Conservation (phyloP, 345 rosid species). For the Populus nigra region DNA sequence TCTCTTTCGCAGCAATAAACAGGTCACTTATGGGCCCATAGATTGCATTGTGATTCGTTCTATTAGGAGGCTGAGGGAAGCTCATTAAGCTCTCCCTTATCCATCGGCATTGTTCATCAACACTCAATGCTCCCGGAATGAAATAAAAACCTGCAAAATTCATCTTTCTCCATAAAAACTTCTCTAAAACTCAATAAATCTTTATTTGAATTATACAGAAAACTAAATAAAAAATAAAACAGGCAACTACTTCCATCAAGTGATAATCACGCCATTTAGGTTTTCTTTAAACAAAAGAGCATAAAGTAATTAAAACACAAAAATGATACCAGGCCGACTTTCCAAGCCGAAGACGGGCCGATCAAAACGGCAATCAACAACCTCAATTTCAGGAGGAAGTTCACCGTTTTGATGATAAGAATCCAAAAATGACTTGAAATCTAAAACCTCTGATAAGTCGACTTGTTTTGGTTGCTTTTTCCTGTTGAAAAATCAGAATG, state of each 20-base stretch:
- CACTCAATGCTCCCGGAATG: slow-evolving; percentile 62
- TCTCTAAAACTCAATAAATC: too few species aligned
- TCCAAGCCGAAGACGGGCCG: slow-evolving; percentile 58
- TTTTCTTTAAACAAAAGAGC: background rate
- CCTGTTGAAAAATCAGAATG: slow-evolving; percentile 36
- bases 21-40: slow-evolving; percentile 71
- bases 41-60: slow-evolving; percentile 82
- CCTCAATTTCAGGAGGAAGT: slow-evolving; percentile 52
- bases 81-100: slow-evolving; percentile 65
- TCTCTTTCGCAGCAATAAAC: slow-evolving; percentile 52
- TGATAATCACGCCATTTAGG: background rate
- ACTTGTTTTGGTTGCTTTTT: slow-evolving; percentile 72
- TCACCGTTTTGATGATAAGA: slow-evolving; percentile 35
- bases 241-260: background rate
- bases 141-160: slow-evolving; percentile 69
- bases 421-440: slow-evolving; percentile 54
- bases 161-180: background rate
- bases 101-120: slow-evolving; percentile 85
- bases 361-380: slow-evolving; percentile 27
- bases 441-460: slow-evolving; percentile 68
- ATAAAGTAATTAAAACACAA: background rate
- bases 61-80: slow-evolving; percentile 85
- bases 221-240: background rate
- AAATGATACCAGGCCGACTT: slow-evolving; percentile 59
- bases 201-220: background rate